Evolutionary conservation across 2,329 filamentous ascomycete genomes (phyloP).

Genomic region (Aureobasidium sp.): DNA sequence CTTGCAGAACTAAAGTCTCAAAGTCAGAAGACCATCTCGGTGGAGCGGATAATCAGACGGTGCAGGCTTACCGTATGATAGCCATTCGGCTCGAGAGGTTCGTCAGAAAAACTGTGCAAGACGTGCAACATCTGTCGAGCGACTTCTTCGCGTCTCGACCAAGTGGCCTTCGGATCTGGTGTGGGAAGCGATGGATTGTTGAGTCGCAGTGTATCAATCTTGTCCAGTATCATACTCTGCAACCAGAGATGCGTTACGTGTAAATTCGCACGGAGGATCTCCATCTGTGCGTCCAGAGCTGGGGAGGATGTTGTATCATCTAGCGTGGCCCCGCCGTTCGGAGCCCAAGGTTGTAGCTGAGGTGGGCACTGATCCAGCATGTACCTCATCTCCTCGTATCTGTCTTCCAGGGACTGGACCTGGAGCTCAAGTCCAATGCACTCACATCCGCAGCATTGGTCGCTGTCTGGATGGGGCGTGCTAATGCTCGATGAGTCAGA

Average conservation of each 20-base stretch:
- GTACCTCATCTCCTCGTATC: not conserved
- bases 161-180: not conserved
- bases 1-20: not conserved
- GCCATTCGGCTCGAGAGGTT: not conserved
- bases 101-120: not conserved
- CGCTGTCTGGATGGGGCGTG: not conserved
- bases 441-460: conserved; percentile 2
- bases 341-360: not conserved
- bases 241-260: conserved; percentile 10
- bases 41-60: not conserved
- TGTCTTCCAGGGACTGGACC: not conserved
- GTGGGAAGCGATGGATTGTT: not conserved
- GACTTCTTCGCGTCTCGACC: not conserved
- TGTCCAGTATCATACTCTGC: conserved; percentile 5
- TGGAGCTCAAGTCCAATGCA: not conserved
- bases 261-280: not conserved
- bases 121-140: conserved; percentile 5
- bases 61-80: not conserved
- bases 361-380: conserved; percentile 7
- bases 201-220: not conserved
- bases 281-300: not conserved
- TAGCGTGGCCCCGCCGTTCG: not conserved
- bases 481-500: too few relatives aligned
- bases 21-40: not conserved
- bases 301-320: too few relatives aligned